Percentiles rank a stretch among this genome's conserved stretches.
Evolutionary conservation across 345 rosid species (phyloP).

Genomic region (Salix purpurea): DNA sequence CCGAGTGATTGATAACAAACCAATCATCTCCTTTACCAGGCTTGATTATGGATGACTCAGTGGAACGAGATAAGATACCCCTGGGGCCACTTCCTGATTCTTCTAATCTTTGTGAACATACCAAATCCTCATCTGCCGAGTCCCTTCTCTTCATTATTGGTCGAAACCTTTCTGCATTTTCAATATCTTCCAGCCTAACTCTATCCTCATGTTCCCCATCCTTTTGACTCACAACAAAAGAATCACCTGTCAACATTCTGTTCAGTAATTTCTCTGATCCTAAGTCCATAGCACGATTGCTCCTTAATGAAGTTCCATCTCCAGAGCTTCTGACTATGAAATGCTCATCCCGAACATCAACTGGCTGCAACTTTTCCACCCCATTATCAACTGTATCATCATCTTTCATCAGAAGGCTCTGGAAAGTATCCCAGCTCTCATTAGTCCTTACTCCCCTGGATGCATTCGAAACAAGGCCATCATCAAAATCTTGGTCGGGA

Average conservation of each 20-base stretch:
- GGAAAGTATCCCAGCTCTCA: conserved; percentile 68
- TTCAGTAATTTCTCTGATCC: conserved; percentile 33
- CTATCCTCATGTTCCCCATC: conserved; percentile 32
- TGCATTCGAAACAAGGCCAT: conserved; percentile 16
- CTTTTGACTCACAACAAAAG: conserved; percentile 36
- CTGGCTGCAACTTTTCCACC: conserved; percentile 16
- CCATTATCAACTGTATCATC: conserved; percentile 28
- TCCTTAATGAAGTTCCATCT: conserved; percentile 16
- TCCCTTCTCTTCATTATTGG: conserved; percentile 49
- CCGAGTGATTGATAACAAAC: conserved; percentile 36
- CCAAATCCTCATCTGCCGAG: conserved; percentile 42
- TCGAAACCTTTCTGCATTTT: conserved; percentile 37
- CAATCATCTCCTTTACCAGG: conserved; percentile 61
- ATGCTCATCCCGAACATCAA: conserved; percentile 30
- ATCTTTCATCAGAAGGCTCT: conserved; percentile 58
- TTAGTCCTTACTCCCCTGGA: conserved; percentile 33
- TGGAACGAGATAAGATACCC: conserved; percentile 28
- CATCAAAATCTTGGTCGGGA: conserved; percentile 12
- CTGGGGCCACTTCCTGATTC: conserved; percentile 33
- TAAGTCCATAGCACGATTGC: conserved; percentile 15
- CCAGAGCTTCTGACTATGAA: conserved; percentile 28
- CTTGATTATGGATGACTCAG: conserved; percentile 37
- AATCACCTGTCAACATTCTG: conserved; percentile 37
- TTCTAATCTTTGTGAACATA: conserved; percentile 41
- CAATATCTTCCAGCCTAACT: conserved; percentile 35